Evolutionary conservation across 2,329 filamentous ascomycete species (phyloP).

Genomic region (Colletotrichum spaethianum): DNA sequence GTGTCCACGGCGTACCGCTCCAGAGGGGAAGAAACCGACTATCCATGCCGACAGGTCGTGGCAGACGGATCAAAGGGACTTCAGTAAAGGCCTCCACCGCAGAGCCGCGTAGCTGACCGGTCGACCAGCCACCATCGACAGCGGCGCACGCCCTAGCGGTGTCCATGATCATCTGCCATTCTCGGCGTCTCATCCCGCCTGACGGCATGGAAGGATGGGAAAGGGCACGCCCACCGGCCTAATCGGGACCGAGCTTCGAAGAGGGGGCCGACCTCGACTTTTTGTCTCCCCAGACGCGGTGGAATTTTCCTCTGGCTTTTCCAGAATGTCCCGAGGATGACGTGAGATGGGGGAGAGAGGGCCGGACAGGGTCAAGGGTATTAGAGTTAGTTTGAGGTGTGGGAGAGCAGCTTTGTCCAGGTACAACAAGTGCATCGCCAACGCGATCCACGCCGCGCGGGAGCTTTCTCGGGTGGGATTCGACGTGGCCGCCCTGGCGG

Average conservation of each 20-base stretch:
- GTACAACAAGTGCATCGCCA: conserved; percentile 16
- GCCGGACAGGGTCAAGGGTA: conserved; percentile 9
- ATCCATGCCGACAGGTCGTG: background rate
- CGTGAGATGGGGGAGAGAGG: conserved; percentile 24
- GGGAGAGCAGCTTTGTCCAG: conserved; percentile 3
- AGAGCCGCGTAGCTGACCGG: background rate
- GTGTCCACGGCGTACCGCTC: background rate
- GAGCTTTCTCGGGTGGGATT: background rate
- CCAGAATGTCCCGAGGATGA: conserved; percentile 37
- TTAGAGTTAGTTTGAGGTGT: conserved; percentile 7
- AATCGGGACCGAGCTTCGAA: background rate
- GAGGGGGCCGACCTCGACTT: background rate
- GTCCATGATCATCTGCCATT: background rate
- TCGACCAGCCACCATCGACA: background rate
- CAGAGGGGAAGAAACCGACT: background rate
- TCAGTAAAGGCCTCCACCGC: background rate
- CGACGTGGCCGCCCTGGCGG: too few species aligned
- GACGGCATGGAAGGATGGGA: background rate
- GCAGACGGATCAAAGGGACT: background rate
- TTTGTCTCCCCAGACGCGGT: background rate
- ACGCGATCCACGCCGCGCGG: conserved; percentile 8
- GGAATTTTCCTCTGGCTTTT: conserved; percentile 2
- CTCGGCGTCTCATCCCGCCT: background rate
- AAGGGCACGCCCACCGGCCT: background rate
- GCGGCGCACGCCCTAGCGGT: background rate